Evolutionary conservation across 202 grass and related monocot genomes (phyloP), one percentile per base, ranked within the genome.

Genomic region (Brachypodium distachyon): DNA sequence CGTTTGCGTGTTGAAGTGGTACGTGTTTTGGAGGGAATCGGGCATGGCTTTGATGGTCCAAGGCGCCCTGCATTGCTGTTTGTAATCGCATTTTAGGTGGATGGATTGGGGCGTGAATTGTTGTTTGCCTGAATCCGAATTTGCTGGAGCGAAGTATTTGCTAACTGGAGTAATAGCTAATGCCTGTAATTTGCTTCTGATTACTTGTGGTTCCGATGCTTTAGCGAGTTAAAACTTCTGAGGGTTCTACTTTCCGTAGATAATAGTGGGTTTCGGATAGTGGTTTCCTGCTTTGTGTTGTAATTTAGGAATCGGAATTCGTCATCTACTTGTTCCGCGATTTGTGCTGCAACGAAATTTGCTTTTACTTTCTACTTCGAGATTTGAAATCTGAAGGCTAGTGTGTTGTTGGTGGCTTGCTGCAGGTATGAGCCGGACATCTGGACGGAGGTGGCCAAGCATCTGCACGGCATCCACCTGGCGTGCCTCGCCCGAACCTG

Each of bases 361-460:
- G 6, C 23, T 6, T 23, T 11, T 38, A 12, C 7, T 41, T 44
- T 26, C 27, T 0, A 61, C 58, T 12, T 47, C 2, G 17, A 53
- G 41, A 21, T 79, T 70, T 61, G 69, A 75, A 84, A 54, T 78
- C 50, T 57, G 32, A 47, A 60, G 25, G 13, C 40, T 23, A 32
- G 25, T 8, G 5, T 32, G 38, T 5, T 17, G 47, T 42, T 46
- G 3, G n/a, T n/a, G n/a, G n/a, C n/a, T 61, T 32, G 46, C 42
- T 84, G 77, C 83, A 95, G 96, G 82, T 91, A 87, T 46, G 87
- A 99, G 55, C 64, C 62, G 55, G 92, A 96, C 73, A 16, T 89
- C 4, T 99, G 96, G 96, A 99, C 87, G 64, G 96, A 99, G 87
- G 90, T 99, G 25, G 89, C 92, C 71, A 99, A 91, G 83, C 78